Percentiles rank a stretch among this genome's conserved stretches.
Evolutionary conservation across 768 basidiomycete genomes (phyloP).

Genomic region (Cyclocybe aegerita): DNA sequence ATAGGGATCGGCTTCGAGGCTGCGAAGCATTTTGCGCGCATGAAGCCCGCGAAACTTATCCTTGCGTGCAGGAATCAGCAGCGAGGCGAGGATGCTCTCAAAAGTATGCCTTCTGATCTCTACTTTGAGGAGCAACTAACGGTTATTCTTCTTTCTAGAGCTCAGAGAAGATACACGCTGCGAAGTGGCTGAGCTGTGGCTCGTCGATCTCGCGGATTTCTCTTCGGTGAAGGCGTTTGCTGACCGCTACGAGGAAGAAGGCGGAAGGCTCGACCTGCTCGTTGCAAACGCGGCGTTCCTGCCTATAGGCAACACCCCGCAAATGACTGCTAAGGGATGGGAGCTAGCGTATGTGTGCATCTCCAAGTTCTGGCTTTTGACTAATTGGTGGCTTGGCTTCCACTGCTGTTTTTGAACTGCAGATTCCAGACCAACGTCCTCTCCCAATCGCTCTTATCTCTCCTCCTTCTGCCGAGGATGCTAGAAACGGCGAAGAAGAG

Average conservation of each 20-base stretch:
- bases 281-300: slow-evolving; percentile 16
- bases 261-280: slow-evolving; percentile 35
- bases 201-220: slow-evolving; percentile 41
- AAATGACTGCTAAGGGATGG: slow-evolving; percentile 35
- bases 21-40: slow-evolving; percentile 41
- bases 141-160: slow-evolving; percentile 13
- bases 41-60: slow-evolving; percentile 41
- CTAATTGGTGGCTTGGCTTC: not conserved
- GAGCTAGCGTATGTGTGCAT: slow-evolving; percentile 33
- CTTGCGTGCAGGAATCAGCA: slow-evolving; percentile 35
- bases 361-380: too few species aligned
- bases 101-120: slow-evolving; percentile 24
- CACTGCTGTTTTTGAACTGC: not conserved
- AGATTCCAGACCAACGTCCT: slow-evolving; percentile 52
- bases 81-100: slow-evolving; percentile 35
- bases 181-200: slow-evolving; percentile 34
- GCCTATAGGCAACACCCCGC: not conserved
- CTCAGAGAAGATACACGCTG: slow-evolving; percentile 31
- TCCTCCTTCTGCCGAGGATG: slow-evolving; percentile 44
- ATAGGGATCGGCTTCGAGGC: slow-evolving; percentile 50
- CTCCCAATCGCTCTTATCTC: slow-evolving; percentile 34
- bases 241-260: slow-evolving; percentile 29
- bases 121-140: not conserved
- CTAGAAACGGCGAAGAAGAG: slow-evolving; percentile 32
- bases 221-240: slow-evolving; percentile 39